Percentiles rank a stretch among this genome's conserved stretches.
Evolutionary conservation across 2,329 filamentous ascomycete species (phyloP).

Genomic region (Talaromyces sp.): DNA sequence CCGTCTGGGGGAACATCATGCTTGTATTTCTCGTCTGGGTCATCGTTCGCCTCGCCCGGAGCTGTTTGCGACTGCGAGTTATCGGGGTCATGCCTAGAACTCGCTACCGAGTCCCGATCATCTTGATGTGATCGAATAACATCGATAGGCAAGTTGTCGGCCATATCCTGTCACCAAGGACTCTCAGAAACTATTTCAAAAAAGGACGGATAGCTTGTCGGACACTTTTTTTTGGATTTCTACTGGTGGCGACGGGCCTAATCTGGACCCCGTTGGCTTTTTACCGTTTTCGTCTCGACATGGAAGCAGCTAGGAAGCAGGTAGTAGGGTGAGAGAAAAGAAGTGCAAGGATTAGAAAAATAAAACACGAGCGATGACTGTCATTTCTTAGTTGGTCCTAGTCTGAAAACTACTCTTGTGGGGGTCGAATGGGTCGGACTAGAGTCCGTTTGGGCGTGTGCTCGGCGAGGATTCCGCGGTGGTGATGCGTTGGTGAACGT

Average conservation of each 20-base stretch:
- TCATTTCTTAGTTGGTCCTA: constrained; percentile 5
- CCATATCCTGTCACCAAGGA: constrained; percentile 24
- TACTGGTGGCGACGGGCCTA: constrained; percentile 5
- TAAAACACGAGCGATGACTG: not conserved
- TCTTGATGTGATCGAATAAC: constrained; percentile 28
- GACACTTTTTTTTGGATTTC: not conserved
- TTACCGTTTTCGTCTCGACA: constrained; percentile 18
- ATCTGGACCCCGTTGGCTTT: not conserved
- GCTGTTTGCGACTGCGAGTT: constrained; percentile 9
- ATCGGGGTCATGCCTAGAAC: constrained; percentile 10
- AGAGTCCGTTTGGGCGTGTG: not conserved
- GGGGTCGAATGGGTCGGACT: constrained; percentile 14
- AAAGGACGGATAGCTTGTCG: too few relatives aligned
- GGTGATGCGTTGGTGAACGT: not conserved
- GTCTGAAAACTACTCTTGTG: constrained; percentile 6
- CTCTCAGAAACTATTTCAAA: not conserved
- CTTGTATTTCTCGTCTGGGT: constrained; percentile 33
- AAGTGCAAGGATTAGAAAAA: not conserved
- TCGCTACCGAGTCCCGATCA: constrained; percentile 12
- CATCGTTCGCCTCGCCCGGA: constrained; percentile 11
- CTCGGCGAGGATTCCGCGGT: not conserved
- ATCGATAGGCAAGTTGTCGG: constrained; percentile 36
- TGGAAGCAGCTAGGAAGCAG: not conserved
- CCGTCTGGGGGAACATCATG: constrained; percentile 53
- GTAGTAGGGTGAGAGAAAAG: constrained; percentile 1